Conservation (phyloP, 805 yeast genomes). For the Candida tallmaniae region DNA sequence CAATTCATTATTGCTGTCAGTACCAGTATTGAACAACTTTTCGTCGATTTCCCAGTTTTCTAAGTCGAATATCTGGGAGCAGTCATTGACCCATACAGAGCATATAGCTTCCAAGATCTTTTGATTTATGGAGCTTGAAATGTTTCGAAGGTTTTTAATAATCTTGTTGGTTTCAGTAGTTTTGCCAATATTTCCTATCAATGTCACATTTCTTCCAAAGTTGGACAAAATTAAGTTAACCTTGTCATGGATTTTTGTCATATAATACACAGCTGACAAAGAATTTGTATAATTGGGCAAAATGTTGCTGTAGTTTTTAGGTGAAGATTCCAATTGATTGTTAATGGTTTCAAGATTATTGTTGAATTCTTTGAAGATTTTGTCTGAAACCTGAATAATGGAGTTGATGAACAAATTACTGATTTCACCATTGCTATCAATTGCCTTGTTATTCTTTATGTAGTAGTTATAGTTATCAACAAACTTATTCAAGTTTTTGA, state of each 20-base stretch:
- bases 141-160: conserved; percentile 29
- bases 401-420: conserved; percentile 22
- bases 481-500: conserved; percentile 27
- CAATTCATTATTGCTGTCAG: conserved; percentile 11
- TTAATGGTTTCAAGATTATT: conserved; percentile 16
- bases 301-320: conserved; percentile 30
- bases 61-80: conserved; percentile 40
- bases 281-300: conserved; percentile 39
- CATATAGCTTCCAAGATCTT: conserved; percentile 38
- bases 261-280: conserved; percentile 34
- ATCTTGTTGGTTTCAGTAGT: conserved; percentile 33
- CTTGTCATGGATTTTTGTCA: conserved; percentile 23
- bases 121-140: conserved; percentile 31
- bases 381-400: conserved; percentile 20
- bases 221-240: conserved; percentile 25
- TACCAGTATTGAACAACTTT: conserved; percentile 6
- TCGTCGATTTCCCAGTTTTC: conserved; percentile 36
- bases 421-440: conserved; percentile 28
- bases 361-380: conserved; percentile 27
- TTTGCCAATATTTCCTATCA: conserved; percentile 28
- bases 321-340: conserved; percentile 34
- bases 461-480: conserved; percentile 36
- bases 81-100: conserved; percentile 43
- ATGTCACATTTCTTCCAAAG: conserved; percentile 27
- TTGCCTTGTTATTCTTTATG: conserved; percentile 17